Evolutionary conservation across 2,329 filamentous ascomycete species (phyloP), one percentile per base, ranked within the genome.

Genomic region (Acephala macrosclerotiorum): DNA sequence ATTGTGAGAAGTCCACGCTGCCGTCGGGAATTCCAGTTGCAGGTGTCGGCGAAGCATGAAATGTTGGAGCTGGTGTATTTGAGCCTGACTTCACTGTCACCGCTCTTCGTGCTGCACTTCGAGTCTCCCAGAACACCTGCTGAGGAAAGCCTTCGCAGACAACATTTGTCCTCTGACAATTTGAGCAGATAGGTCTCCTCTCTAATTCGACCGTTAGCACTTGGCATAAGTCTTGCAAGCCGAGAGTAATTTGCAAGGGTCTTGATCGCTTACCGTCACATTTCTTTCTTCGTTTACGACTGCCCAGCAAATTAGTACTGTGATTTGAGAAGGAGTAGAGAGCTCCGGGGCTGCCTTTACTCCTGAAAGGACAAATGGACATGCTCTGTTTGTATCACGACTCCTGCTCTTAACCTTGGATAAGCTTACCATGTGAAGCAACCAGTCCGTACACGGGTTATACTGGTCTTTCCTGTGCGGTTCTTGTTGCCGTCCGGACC

Each of bases 241-340:
- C 16, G 12, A 18, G 40, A 42, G 18, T 42, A n/a, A 16, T 33
- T 40, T 26, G n/a, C n/a, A 88, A 45, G 82, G 75, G 14, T 85
- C 85, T 68, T 84, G 53, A 57, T 53, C 38, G 85, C 76, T 82
- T 82, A 75, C 89, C 87, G 72, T 87, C 85, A 76, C 87, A 89
- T 79, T 89, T 89, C 70, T 89, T 81, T 81, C 88, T 87, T 67
- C 85, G 80, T 72, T 82, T 80, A 60, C 84, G 83, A 78, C 29
- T 33, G 29, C 29, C 29, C 29, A 33, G 9, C 29, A 33, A 33
- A 33, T 33, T 33, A 33, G 29, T 33, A 33, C 29, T 33, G 9
- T 9, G 29, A 5, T 33, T 33, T 9, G 29, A 33, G 29, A 33
- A 33, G 29, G 29, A 33, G 29, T 33, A 33, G 9, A 33, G 9